phyloP scores from a whole-genome alignment of 192 early-diverging fungal species.

The Radiomyces spectabilis region DNA sequence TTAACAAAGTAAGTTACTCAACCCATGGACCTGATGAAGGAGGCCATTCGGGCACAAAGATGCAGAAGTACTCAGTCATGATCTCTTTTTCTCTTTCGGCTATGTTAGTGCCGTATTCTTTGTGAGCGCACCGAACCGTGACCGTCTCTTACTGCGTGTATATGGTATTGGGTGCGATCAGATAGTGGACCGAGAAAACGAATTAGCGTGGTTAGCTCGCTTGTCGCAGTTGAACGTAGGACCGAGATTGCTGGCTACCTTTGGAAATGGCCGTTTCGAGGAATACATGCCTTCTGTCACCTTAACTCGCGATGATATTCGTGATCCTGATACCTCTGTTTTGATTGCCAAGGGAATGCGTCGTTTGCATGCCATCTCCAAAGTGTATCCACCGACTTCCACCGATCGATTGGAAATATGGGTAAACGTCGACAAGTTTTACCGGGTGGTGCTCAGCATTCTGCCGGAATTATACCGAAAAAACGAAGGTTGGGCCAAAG shows the following conservation, averaged over 20 bases:
- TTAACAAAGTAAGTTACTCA: constrained; percentile 47
- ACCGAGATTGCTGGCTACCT: constrained; percentile 63
- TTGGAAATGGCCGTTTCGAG: constrained; percentile 79
- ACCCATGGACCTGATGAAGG: neutral
- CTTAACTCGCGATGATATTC: constrained; percentile 58
- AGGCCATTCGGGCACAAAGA: neutral
- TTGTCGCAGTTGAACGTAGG: constrained; percentile 67
- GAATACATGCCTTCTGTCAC: constrained; percentile 72
- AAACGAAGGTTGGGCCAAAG: neutral
- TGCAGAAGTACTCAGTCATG: neutral
- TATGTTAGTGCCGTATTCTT: constrained; percentile 17
- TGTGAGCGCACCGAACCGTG: constrained; percentile 4
- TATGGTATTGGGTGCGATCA: constrained; percentile 81
- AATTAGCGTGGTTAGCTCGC: constrained; percentile 69
- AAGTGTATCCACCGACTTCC: constrained; percentile 46
- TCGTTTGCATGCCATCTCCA: constrained; percentile 61
- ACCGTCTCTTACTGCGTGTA: constrained; percentile 50
- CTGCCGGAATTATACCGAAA: constrained; percentile 2
- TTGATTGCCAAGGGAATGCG: constrained; percentile 66
- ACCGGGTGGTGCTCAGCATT: constrained; percentile 23
- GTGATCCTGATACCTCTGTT: constrained; percentile 52
- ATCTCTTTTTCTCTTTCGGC: neutral
- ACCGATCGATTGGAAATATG: constrained; percentile 48
- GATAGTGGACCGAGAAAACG: constrained; percentile 66
- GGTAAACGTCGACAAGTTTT: constrained; percentile 57